Base-by-base conservation (phyloP, 345 rosid genomes). In the Toxicodendron radicans region DNA sequence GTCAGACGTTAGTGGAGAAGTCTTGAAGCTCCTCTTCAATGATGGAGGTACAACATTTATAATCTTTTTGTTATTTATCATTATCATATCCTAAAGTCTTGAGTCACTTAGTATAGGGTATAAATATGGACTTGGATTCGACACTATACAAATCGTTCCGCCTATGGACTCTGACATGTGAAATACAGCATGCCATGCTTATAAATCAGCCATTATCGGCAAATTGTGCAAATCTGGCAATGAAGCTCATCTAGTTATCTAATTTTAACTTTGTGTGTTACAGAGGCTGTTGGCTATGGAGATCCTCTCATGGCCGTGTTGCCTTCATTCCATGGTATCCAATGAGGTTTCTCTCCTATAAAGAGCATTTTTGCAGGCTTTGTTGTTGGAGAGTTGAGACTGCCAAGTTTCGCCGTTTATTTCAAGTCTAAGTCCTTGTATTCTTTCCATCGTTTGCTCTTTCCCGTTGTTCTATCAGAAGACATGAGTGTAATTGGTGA, bases 1-100 rank as follows among this genome's bases (percentile, higher is more conserved):
- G 99, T 88, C 99, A 1, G 93, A 89, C 82, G 91, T 86, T 58
- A 92, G 92, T 68, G 99, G 98, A 54, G 94, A 91, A 85, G 88
- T 93, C 80, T 75, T 95, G 52, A 93, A 91, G 92, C 76, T 95
- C 76, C 89, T 95, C 66, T 81, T 87, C 24, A 76, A 87, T 64
- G 96, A 93, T 56, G 98, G 96, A 93, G 98, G 99, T 95, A 88
- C 30, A 73, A 38, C 66, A 63, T 70, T 66, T 13, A n/a, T 48
- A 63, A 8, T 68, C 71, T 48, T 59, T 58, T 68, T 70, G 30
- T 17, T 49, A 24, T 33, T 24, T 52, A 27, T 59, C 35, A 64
- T 70, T 38, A 58, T 54, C 33, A 9, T 74, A 33, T 62, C 58
- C 63, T 60, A 24, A 58, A 45, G 1, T 69, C 64, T 59, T 24